Percentiles rank a stretch among this genome's conserved stretches.
Conservation (phyloP, 768 basidiomycete genomes). For the Floccularia luteovirens region DNA sequence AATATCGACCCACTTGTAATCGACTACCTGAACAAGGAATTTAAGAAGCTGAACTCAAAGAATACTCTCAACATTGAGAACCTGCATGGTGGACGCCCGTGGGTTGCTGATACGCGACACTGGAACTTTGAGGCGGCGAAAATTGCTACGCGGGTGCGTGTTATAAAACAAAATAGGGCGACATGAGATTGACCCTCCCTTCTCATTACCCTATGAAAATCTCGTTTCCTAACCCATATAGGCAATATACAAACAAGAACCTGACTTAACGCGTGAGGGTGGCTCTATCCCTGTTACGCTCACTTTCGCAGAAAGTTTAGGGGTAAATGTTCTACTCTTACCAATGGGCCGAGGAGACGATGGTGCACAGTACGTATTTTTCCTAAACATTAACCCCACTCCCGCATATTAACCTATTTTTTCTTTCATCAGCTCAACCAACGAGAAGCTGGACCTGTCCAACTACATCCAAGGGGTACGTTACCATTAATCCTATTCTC, state of each 20-base stretch:
- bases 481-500: conserved; percentile 1
- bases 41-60: conserved; percentile 80
- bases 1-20: conserved; percentile 63
- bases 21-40: conserved; percentile 67
- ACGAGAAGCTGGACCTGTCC: conserved; percentile 87
- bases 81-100: conserved; percentile 81
- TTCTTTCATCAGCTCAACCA: conserved; percentile 57
- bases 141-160: conserved; percentile 69
- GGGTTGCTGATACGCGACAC: conserved; percentile 80
- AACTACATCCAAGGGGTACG: conserved; percentile 86
- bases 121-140: conserved; percentile 92
- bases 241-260: conserved; percentile 64
- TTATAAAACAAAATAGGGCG: no score
- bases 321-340: conserved; percentile 80
- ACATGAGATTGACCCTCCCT: not conserved
- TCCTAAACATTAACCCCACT: not conserved
- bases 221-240: conserved; percentile 11
- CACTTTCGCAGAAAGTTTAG: conserved; percentile 84
- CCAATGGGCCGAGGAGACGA: conserved; percentile 96
- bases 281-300: conserved; percentile 92
- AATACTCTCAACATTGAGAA: conserved; percentile 69
- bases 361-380: conserved; percentile 71
- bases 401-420: not conserved
- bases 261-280: conserved; percentile 86
- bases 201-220: not conserved